Evolutionary conservation across 129 eudicot genomes (phyloP).

Genomic region (Escallonia rubra): DNA sequence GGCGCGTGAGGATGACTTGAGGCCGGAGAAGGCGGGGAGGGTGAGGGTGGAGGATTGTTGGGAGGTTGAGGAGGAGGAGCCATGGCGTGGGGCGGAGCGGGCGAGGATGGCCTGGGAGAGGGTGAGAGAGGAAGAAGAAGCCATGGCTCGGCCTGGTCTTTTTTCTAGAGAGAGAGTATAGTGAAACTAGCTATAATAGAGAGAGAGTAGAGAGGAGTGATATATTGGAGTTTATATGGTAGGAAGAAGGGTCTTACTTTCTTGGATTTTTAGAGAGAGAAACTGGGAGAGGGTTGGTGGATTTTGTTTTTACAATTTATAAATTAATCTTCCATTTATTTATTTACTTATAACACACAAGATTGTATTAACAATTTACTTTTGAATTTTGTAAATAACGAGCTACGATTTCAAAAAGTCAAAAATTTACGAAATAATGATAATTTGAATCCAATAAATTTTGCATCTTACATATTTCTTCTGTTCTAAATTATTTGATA

Average conservation of each 20-base stretch:
- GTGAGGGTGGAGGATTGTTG: constrained; percentile 27
- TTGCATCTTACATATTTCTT: too few species aligned
- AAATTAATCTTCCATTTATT: too few species aligned
- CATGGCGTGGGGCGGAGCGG: constrained; percentile 62
- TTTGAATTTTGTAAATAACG: too few species aligned
- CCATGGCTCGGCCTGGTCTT: constrained; percentile 39
- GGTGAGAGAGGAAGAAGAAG: constrained; percentile 73
- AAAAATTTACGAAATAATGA: too few species aligned
- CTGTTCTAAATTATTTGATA: too few species aligned
- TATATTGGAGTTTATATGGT: constrained; percentile 1
- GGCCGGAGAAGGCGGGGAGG: constrained; percentile 49
- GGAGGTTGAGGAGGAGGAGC: constrained; percentile 29
- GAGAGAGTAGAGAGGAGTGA: constrained; percentile 18
- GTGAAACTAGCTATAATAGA: neutral
- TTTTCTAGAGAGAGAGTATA: constrained; percentile 2
- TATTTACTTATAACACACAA: too few species aligned
- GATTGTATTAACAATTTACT: too few species aligned
- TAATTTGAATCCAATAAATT: too few species aligned
- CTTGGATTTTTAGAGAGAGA: constrained; percentile 11
- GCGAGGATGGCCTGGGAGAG: constrained; percentile 81
- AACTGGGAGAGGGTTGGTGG: constrained; percentile 15
- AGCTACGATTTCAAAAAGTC: too few species aligned
- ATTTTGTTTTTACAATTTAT: too few species aligned
- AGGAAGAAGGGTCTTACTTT: constrained; percentile 13
- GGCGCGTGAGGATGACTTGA: constrained; percentile 35